Percentiles rank a stretch among this genome's conserved stretches.
phyloP scores from a whole-genome alignment of 1,139 yeast species.

The Lodderomyces metapsilosis region DNA sequence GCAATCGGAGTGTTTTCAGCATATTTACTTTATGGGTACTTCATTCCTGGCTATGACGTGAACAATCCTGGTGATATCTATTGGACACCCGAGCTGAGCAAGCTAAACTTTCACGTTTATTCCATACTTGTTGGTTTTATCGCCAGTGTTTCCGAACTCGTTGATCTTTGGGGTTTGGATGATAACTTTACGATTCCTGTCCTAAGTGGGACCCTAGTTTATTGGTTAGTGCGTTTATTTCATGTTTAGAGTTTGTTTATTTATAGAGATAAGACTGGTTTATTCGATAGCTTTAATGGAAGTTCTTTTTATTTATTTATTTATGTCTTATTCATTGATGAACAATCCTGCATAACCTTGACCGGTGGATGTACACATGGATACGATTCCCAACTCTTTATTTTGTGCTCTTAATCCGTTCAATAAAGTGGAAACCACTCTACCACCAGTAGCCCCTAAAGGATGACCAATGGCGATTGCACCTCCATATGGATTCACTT shows the following conservation, averaged over 20 bases:
- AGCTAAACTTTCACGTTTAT: slow-evolving; percentile 48
- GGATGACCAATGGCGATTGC: slow-evolving; percentile 47
- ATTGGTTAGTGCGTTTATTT: slow-evolving; percentile 34
- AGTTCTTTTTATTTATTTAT: too few relatives aligned
- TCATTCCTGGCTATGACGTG: slow-evolving; percentile 58
- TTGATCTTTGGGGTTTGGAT: slow-evolving; percentile 72
- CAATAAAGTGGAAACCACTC: slow-evolving; percentile 33
- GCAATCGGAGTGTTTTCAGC: slow-evolving; percentile 67
- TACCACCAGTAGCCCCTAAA: slow-evolving; percentile 41
- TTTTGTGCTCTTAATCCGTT: slow-evolving; percentile 30
- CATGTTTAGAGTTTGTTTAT: slow-evolving; percentile 14
- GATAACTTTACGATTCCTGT: slow-evolving; percentile 95
- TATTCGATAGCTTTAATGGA: background rate
- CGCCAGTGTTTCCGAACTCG: slow-evolving; percentile 84
- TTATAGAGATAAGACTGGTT: background rate
- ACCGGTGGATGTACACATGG: slow-evolving; percentile 46
- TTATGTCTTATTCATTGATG: slow-evolving; percentile 33
- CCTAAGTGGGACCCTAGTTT: slow-evolving; percentile 65
- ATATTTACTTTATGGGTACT: slow-evolving; percentile 66
- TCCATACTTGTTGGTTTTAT: slow-evolving; percentile 71
- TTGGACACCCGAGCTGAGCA: slow-evolving; percentile 66
- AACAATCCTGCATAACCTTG: slow-evolving; percentile 43
- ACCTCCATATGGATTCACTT: slow-evolving; percentile 42
- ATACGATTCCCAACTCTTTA: slow-evolving; percentile 34
- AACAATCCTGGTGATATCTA: slow-evolving; percentile 54